Percentiles rank a stretch among this genome's conserved stretches.
phyloP scores from a whole-genome alignment of 2,329 filamentous ascomycete species.

The Trichoderma atroviride region DNA sequence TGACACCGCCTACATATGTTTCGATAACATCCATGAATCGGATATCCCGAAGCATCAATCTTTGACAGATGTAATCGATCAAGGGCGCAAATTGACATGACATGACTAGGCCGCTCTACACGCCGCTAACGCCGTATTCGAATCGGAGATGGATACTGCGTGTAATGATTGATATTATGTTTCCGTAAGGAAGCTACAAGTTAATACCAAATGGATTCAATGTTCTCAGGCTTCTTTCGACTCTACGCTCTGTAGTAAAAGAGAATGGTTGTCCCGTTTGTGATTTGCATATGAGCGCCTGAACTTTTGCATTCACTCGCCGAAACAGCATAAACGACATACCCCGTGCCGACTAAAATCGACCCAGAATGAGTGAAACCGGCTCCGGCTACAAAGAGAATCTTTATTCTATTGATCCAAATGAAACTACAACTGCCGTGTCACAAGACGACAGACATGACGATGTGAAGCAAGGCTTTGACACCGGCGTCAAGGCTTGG shows the following conservation, averaged over 20 bases:
- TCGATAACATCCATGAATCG: not conserved
- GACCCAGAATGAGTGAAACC: not conserved
- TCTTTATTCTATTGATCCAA: not conserved
- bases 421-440: not conserved
- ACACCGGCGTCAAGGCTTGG: slow-evolving; percentile 14
- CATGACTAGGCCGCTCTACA: not conserved
- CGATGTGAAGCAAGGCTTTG: not conserved
- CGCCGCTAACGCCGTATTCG: not conserved
- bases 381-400: not conserved
- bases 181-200: not conserved
- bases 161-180: not conserved
- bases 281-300: not conserved
- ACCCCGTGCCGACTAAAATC: not conserved
- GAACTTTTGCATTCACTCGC: not conserved
- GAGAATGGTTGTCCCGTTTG: not conserved
- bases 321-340: not conserved
- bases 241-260: not conserved
- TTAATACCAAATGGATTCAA: not conserved
- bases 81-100: not conserved
- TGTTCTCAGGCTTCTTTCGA: not conserved
- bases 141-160: not conserved
- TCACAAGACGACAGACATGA: not conserved
- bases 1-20: not conserved
- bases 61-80: not conserved
- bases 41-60: not conserved